phyloP scores from a whole-genome alignment of 2,329 filamentous ascomycete species.

The Trichoderma koningii region DNA sequence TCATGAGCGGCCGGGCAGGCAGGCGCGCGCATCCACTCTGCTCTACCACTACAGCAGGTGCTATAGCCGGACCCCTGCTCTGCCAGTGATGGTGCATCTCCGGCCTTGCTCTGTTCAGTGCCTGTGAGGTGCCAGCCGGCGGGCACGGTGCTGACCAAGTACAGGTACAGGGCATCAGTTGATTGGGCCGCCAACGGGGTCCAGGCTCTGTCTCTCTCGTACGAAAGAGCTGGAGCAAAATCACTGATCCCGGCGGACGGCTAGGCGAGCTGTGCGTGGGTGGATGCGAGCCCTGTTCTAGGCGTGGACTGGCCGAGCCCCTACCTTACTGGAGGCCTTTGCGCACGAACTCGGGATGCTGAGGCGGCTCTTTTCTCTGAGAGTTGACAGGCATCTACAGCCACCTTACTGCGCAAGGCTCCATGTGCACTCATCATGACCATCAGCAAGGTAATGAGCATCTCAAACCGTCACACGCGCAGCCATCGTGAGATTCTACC shows the following conservation, averaged over 20 bases:
- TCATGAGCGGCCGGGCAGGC: slow-evolving; percentile 16
- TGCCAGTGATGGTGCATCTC: no score
- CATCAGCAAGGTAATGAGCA: no score
- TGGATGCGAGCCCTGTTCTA: slow-evolving; percentile 1
- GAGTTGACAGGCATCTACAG: not conserved
- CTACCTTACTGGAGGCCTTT: slow-evolving; percentile 4
- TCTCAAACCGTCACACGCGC: not conserved
- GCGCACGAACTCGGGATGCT: no score
- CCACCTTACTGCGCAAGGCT: not conserved
- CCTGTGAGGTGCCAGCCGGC: not conserved
- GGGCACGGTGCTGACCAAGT: not conserved
- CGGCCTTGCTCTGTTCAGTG: not conserved
- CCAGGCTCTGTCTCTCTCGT: not conserved
- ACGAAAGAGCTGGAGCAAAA: not conserved
- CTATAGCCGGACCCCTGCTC: not conserved
- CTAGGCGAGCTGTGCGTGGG: slow-evolving; percentile 13
- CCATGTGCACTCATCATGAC: no score
- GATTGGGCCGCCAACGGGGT: not conserved
- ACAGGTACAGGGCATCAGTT: not conserved
- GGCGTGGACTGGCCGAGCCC: slow-evolving; percentile 20
- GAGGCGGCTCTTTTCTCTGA: no score
- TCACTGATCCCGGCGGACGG: slow-evolving; percentile 3
- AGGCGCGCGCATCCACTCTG: not conserved
- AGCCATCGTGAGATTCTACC: slow-evolving; percentile 12
- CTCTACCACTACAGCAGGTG: no score